Conservation (phyloP, 805 yeast genomes). For the Yamadazyma paraphyllophila region DNA sequence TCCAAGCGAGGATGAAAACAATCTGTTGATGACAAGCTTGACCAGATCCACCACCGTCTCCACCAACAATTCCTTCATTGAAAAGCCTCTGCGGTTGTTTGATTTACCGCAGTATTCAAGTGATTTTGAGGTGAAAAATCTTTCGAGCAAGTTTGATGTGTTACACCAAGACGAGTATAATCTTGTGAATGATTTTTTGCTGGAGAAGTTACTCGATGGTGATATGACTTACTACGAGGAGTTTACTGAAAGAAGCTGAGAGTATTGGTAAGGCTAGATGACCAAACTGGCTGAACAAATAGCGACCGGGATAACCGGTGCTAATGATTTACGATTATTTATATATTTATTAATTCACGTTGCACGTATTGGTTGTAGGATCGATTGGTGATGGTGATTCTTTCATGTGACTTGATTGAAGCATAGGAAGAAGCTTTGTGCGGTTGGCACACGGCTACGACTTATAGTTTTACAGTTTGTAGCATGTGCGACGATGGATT, state of each 20-base stretch:
- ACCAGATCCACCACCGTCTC: conserved; percentile 44
- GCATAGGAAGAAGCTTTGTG: no score
- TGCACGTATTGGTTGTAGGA: neutral
- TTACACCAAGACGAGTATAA: conserved; percentile 36
- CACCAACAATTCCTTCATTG: conserved; percentile 24
- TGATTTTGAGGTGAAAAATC: conserved; percentile 3
- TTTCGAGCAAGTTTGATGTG: conserved; percentile 11
- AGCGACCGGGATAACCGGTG: neutral
- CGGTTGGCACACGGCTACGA: no score
- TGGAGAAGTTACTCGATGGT: conserved; percentile 38
- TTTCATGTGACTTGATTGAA: no score
- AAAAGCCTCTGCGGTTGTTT: conserved; percentile 22
- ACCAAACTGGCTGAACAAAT: no score
- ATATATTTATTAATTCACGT: conserved; percentile 3
- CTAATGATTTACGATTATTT: conserved; percentile 16
- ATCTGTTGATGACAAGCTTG: conserved; percentile 37
- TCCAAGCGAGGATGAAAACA: conserved; percentile 29
- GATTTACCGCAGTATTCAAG: conserved; percentile 29
- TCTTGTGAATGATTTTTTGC: conserved; percentile 39
- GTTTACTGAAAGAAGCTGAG: conserved; percentile 2
- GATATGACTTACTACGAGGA: conserved; percentile 34
- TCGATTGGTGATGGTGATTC: no score
- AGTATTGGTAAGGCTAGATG: no score
- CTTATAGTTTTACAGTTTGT: no score
- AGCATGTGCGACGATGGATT: no score